phyloP scores from a whole-genome alignment of 352 stramenopile genomes.

The Globisporangium apiculatum region DNA sequence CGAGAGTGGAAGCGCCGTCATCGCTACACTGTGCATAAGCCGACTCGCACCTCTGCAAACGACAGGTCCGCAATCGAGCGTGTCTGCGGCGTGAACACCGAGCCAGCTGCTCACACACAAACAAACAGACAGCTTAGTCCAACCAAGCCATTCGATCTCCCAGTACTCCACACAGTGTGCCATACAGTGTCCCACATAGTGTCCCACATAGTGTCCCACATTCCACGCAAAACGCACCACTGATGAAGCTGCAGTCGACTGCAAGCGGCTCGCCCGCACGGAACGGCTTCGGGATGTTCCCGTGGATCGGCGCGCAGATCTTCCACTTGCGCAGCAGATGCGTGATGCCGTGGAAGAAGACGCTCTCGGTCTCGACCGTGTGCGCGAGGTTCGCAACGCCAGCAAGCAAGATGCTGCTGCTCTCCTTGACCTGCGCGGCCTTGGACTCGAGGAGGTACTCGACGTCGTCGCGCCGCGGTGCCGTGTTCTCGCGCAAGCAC shows the following conservation, averaged over 20 bases:
- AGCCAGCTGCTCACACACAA: constrained; percentile 42
- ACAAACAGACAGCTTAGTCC: constrained; percentile 1
- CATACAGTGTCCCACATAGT: too few relatives aligned
- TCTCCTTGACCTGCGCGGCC: constrained; percentile 64
- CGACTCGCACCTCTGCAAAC: constrained; percentile 58
- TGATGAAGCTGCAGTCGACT: constrained; percentile 81
- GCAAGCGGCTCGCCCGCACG: constrained; percentile 73
- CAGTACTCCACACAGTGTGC: too few relatives aligned
- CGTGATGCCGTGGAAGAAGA: constrained; percentile 77
- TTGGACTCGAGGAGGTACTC: constrained; percentile 78
- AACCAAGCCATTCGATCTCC: neutral
- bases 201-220: neutral
- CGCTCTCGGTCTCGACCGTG: constrained; percentile 73
- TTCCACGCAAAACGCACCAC: constrained; percentile 28
- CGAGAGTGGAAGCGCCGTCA: neutral
- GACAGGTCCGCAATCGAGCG: constrained; percentile 71
- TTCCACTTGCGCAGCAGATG: constrained; percentile 84
- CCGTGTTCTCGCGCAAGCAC: constrained; percentile 82
- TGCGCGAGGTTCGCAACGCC: constrained; percentile 62
- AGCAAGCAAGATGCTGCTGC: constrained; percentile 60
- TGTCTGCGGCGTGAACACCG: constrained; percentile 59
- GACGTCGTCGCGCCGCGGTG: constrained; percentile 70
- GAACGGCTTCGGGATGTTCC: constrained; percentile 85
- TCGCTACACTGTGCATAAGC: neutral
- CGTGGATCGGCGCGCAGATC: constrained; percentile 79